Base-by-base conservation (phyloP, 2,329 filamentous ascomycete genomes). In the Boeremia exigua region DNA sequence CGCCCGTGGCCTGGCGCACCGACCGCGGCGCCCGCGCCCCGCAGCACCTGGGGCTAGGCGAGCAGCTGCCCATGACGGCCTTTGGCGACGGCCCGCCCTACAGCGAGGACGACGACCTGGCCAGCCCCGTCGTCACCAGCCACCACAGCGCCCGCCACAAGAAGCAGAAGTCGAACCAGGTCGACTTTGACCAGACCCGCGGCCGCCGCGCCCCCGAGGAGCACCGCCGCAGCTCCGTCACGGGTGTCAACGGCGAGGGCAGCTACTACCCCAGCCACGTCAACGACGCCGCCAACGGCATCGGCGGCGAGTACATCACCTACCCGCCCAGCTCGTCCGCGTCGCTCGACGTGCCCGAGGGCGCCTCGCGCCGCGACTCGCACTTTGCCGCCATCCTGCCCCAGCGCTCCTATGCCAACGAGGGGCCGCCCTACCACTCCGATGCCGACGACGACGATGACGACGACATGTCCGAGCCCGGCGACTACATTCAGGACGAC, bases 101-200 rank as follows among this genome's bases (percentile, higher is more conserved):
- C 79, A 96, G 92, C 75, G 93, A 97, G 77, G 93, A 98, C 69
- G 92, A 98, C 67, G 95, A 98, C 75, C 82, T 97, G 38, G 91
- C 95, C 70, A 96, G 92, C 71, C 93, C 93, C 0, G 84, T 88
- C 14, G 91, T 96, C 15, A 91, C 93, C 12, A 91, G 89, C 62
- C 70, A 73, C 44, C 70, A 72, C 46, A 61, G 57, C 37, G 90
- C 90, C 34, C 84, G 90, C 54, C 92, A 96, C 75, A 89, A 90
- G 70, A 96, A 95, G 76, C 89, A 93, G 77, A 96, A 77, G 55
- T 77, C 75, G 11, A 76, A 77, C 62, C 68, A 74, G 54, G 73
- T 75, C 52, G 72, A 75, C 43, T 77, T 76, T 47, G 75, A 77
- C 51, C 71, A 75, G 36, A 75, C 71, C 1, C 67, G 73, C 1